Evolutionary conservation across 495 filamentous ascomycete species (phyloP).

Genomic region (Daldinia vernicosa): DNA sequence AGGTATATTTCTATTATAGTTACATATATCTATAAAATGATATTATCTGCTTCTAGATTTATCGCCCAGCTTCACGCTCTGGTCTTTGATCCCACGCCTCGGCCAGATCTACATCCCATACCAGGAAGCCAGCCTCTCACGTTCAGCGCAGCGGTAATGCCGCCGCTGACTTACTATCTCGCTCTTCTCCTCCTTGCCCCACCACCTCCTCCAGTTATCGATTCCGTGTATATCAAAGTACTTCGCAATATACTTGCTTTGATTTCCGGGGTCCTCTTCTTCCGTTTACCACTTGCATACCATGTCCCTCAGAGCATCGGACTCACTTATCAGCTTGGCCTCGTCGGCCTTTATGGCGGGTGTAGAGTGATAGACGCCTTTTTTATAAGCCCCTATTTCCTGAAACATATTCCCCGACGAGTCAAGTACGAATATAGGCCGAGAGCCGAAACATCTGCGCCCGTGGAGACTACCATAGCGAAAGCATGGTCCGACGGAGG

Average conservation of each 20-base stretch:
- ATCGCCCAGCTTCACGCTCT: constrained; percentile 16
- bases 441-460: neutral
- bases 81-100: constrained; percentile 7
- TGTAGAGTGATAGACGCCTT: constrained; percentile 34
- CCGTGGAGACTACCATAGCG: neutral
- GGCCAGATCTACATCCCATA: constrained; percentile 32
- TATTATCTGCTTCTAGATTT: neutral
- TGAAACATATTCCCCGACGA: constrained; percentile 29
- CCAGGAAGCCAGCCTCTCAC: constrained; percentile 31
- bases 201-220: constrained; percentile 22
- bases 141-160: constrained; percentile 22
- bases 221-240: constrained; percentile 13
- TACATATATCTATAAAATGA: neutral
- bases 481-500: constrained; percentile 27
- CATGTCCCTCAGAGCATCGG: constrained; percentile 37
- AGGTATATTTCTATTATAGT: neutral
- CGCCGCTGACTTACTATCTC: constrained; percentile 27
- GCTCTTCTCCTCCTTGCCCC: constrained; percentile 35
- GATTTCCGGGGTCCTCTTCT: constrained; percentile 26
- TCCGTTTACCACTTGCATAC: constrained; percentile 31
- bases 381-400: constrained; percentile 36
- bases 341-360: constrained; percentile 34
- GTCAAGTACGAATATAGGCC: constrained; percentile 32
- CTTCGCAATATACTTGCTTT: constrained; percentile 34
- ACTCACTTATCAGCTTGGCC: constrained; percentile 36